phyloP scores from a whole-genome alignment of 2,329 filamentous ascomycete species.

The Exophiala sp. region DNA sequence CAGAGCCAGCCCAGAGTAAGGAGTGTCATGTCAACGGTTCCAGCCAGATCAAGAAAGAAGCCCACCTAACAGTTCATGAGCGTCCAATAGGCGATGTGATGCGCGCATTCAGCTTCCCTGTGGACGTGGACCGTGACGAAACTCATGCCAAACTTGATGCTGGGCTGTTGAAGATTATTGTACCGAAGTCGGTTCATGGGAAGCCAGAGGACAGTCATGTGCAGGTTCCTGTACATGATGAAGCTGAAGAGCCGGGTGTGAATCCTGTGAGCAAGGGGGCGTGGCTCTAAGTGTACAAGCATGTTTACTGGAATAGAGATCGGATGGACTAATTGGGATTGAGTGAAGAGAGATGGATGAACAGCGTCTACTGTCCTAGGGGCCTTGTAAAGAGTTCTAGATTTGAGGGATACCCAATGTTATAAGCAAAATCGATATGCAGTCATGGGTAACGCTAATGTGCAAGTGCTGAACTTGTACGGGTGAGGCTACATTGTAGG shows the following conservation, averaged over 20 bases:
- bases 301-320: neutral
- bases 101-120: slow-evolving; percentile 26
- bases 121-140: slow-evolving; percentile 25
- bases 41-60: slow-evolving; percentile 5
- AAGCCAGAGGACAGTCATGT: slow-evolving; percentile 7
- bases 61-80: slow-evolving; percentile 24
- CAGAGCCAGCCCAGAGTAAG: neutral
- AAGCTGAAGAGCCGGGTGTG: neutral
- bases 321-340: neutral
- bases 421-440: too few relatives aligned
- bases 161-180: slow-evolving; percentile 24
- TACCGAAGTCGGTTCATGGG: slow-evolving; percentile 24
- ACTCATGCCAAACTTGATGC: slow-evolving; percentile 25
- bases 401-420: too few relatives aligned
- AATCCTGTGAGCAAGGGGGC: neutral
- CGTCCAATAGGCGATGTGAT: slow-evolving; percentile 23
- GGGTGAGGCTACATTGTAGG: too few relatives aligned
- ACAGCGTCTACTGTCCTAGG: too few relatives aligned
- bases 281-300: neutral
- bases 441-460: too few relatives aligned
- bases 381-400: too few relatives aligned
- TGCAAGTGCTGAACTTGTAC: too few relatives aligned
- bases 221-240: slow-evolving; percentile 1
- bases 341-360: too few relatives aligned
- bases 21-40: too few relatives aligned